These are phyloP conservation scores for Colletotrichum sansevieriae DNA, from an alignment of 2,329 filamentous ascomycete species.

Conservation along the genomic window DNA sequence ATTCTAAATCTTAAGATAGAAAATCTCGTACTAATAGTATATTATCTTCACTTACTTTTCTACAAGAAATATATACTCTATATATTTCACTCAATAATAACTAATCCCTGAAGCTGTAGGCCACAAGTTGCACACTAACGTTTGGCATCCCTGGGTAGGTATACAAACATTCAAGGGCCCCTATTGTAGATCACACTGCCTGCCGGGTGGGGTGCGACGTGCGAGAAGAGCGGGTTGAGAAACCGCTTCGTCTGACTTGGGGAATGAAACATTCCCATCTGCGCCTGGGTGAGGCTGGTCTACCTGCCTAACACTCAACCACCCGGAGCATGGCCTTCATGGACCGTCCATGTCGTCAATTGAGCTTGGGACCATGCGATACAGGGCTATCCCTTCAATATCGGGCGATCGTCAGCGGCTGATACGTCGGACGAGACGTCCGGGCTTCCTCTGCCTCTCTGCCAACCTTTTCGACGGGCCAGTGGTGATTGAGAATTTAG, in stretches of 20 bases:
- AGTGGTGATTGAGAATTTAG: conserved; percentile 2
- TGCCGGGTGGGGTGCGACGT: conserved; percentile 12
- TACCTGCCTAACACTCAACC: conserved; percentile 6
- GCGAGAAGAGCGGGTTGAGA: no score
- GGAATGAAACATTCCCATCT: conserved; percentile 40
- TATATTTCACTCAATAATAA: no score
- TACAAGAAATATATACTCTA: no score
- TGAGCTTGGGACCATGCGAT: conserved; percentile 24
- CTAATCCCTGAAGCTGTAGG: no score
- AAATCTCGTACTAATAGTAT: no score
- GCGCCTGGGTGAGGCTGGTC: conserved; percentile 36
- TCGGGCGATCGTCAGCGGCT: conserved; percentile 36
- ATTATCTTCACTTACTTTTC: no score
- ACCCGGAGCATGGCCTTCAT: not conserved
- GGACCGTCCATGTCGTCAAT: conserved; percentile 18
- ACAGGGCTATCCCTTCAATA: conserved; percentile 35
- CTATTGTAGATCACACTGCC: conserved; percentile 31
- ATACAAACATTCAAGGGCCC: no score
- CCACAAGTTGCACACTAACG: no score
- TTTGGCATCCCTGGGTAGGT: no score
- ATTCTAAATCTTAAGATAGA: no score
- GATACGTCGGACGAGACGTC: conserved; percentile 31
- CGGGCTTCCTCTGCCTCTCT: conserved; percentile 26
- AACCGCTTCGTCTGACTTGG: conserved; percentile 24
- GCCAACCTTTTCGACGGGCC: not conserved